Evolutionary conservation across 768 basidiomycete genomes (phyloP), one percentile per base, ranked within the genome.

Genomic region (Calocera cornea): DNA sequence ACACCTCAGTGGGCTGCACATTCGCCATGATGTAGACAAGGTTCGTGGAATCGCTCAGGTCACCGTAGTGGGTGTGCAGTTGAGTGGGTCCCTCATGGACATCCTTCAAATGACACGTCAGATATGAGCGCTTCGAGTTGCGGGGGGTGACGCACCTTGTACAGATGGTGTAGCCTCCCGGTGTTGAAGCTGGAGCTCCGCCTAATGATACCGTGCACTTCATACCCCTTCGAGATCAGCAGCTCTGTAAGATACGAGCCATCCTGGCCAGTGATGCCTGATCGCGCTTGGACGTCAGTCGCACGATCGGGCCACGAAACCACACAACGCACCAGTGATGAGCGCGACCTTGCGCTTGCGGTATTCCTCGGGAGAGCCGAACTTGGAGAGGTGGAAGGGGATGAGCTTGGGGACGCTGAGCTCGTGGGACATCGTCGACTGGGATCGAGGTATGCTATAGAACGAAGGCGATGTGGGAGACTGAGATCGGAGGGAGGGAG

Each of bases 171-270:
- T 73, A 98, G 80, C 74, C 95, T 88, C 72, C 89, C 90, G 66
- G 95, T 98, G 79, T 98, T 98, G 86, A 98, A 98, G 73, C 90
- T 94, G 24, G 95, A 97, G 34, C 94, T 97, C 68, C 95, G 90
- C 72, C 95, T 89, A 73, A 98, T 97, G 79, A 97, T 94, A 44
- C 90, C 93, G 72, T 95, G 93, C 2, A 95, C 93, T 70, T 92
- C 83, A 75, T 95, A 95, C 22, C 93, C 93, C 76, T 95, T 94
- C 65, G 82, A 81, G 66, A 95, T 78, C 69, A 95, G 80, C 29
- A 95, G 79, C 76, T 95, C 92, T 27, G 90, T 88, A 64, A 97
- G 80, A 77, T 97, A 97, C 1, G 94, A 95, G 31, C 94, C 94
- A 76, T 97, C 94, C 77, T 97, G 94, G 40, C 94, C 94, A 69